Evolutionary conservation across 768 basidiomycete genomes (phyloP).

Genomic region (Suillus cothurnatus): DNA sequence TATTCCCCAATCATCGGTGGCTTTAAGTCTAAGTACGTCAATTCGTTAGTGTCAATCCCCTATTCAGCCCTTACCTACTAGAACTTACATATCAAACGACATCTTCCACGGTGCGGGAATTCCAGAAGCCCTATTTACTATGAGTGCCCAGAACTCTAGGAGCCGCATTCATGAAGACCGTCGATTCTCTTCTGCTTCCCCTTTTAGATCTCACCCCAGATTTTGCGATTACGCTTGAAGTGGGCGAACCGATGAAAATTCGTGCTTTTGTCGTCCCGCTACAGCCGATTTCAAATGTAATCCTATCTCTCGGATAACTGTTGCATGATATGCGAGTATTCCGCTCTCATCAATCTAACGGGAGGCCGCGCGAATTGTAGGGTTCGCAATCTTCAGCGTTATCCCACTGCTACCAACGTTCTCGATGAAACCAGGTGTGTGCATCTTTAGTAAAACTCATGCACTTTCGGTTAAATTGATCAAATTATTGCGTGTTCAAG

Average conservation of each 20-base stretch:
- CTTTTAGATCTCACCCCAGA: conserved; percentile 7
- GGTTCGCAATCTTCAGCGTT: neutral
- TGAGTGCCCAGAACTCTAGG: neutral
- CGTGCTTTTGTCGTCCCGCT: neutral
- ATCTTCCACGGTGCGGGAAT: neutral
- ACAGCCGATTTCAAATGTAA: neutral
- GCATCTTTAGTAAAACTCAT: neutral
- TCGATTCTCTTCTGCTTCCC: neutral
- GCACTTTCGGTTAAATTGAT: conserved; percentile 6
- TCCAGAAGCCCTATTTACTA: neutral
- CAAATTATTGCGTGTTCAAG: neutral
- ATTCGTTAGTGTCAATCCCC: neutral
- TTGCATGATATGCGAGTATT: neutral
- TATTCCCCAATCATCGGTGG: neutral
- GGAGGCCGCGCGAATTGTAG: neutral
- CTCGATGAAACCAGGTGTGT: neutral
- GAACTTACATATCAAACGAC: conserved; percentile 4
- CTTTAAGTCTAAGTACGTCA: conserved; percentile 1
- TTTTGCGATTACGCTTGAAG: conserved; percentile 3
- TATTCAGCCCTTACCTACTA: neutral
- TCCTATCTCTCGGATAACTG: conserved; percentile 2
- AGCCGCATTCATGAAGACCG: neutral
- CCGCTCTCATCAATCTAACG: neutral
- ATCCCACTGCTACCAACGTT: no score
- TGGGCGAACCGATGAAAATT: neutral